Evolutionary conservation across 768 basidiomycete species (phyloP), one percentile per base, ranked within the genome.

Genomic region (Russula brevipes): DNA sequence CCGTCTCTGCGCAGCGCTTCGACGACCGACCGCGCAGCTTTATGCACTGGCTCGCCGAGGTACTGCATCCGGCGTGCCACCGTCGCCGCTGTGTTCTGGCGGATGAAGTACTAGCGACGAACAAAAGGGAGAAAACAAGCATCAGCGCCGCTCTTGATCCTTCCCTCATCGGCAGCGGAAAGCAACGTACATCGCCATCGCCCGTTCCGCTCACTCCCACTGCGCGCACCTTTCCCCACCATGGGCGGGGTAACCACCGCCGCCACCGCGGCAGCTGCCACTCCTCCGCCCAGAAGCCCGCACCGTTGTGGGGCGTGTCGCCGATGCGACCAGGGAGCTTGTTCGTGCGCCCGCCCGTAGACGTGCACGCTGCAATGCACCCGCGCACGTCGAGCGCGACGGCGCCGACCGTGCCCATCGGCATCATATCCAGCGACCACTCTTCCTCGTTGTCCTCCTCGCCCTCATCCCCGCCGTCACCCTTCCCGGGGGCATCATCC

Each of bases 151-250:
- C 36, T 12, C 36, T 9, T 12, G 49, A 35, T 33, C 54, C 2
- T 0, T 11, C 11, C 12, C 33, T 3, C n/a, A 1, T 4, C 2
- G 31, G n/a, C 17, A 33, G 9, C n/a, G 42, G 17, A 45, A 42
- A 33, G 45, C 17, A 3, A 56, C 54, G 16, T 3, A 56, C 54
- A 44, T 56, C 54, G 11, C 54, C 91, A 67, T 92, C 85, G 7
- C 91, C 91, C 12, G 91, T 93, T 0, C 91, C 89, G 36, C 88
- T 89, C n/a, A 93, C 75, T 4, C 90, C 89, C 30, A 93, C 76
- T 8, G 84, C 88, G 63, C 68, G 76, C 70, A 70, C 65, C 74
- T 67, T 67, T 51, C 73, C 68, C 53, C 67, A 60, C 45, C 62
- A 52, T 62, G 73, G 59, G 39, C 53, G 51, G 33, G 91, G 75